These are phyloP conservation scores for Thinopyrum elongatum DNA, from an alignment of 176 grass and related monocot species.

Conservation along the genomic window DNA sequence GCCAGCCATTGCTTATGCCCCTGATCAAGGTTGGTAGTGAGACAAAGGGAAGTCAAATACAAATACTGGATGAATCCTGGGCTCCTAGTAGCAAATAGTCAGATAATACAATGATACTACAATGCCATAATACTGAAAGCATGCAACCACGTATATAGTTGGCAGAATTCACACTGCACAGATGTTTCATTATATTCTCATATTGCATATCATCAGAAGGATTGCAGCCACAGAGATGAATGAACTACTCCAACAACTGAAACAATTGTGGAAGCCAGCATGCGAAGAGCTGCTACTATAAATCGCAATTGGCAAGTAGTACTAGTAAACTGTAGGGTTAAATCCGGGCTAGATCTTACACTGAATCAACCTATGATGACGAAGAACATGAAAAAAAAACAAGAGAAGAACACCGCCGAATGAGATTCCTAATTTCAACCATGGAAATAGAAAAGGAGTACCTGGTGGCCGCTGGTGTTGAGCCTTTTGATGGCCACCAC, in stretches of 20 bases:
- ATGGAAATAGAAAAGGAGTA: conserved; percentile 5
- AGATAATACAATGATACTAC: neutral
- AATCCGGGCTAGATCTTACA: neutral
- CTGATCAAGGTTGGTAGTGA: conserved; percentile 23
- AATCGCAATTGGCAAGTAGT: neutral
- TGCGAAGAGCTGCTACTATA: neutral
- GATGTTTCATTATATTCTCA: neutral
- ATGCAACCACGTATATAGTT: neutral
- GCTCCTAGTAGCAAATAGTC: neutral
- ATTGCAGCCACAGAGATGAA: neutral
- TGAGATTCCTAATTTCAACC: neutral
- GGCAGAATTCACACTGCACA: neutral
- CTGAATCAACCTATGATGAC: neutral
- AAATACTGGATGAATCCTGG: neutral
- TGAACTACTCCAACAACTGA: neutral
- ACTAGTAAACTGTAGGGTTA: neutral
- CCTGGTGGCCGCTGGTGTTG: conserved; percentile 65
- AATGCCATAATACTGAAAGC: neutral
- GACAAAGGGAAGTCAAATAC: neutral
- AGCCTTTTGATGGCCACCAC: conserved; percentile 61
- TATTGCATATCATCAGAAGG: neutral
- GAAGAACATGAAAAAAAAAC: neutral
- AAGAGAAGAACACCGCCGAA: too few relatives aligned
- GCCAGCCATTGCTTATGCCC: conserved; percentile 82
- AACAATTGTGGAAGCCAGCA: neutral